Evolutionary conservation across 139 green algal species (phyloP).

Genomic region (Nannochloris sp.): DNA sequence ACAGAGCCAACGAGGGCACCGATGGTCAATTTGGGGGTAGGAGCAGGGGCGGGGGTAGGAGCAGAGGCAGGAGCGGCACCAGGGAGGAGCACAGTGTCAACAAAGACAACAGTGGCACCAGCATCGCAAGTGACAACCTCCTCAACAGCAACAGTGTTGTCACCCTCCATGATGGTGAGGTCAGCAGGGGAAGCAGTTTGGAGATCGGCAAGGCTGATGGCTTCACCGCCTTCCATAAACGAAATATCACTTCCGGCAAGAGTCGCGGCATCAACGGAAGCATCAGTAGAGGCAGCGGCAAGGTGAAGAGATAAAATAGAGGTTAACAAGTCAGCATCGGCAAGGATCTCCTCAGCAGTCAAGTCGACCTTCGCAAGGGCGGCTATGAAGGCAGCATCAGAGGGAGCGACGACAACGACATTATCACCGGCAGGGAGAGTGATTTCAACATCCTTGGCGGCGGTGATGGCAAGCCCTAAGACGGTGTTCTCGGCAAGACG

Average conservation of each 20-base stretch:
- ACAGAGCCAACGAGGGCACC: not conserved
- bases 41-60: not conserved
- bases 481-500: not conserved
- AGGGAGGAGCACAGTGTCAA: not conserved
- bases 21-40: not conserved
- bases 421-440: not conserved
- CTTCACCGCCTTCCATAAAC: not conserved
- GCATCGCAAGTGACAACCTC: not conserved
- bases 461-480: not conserved
- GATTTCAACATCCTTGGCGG: not conserved
- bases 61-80: not conserved
- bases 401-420: not conserved
- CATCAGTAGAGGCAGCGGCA: not conserved
- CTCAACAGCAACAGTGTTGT: not conserved
- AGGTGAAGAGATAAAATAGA: slow-evolving; percentile 5
- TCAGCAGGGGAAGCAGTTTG: no score
- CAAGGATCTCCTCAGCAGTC: not conserved
- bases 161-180: not conserved
- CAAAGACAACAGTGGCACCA: no score
- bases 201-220: not conserved
- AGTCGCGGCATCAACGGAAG: not conserved
- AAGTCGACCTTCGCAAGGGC: not conserved
- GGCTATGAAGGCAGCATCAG: not conserved
- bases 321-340: not conserved
- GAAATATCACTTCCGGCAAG: not conserved